phyloP scores from a whole-genome alignment of 768 basidiomycete genomes.

The Boletus bicolor region DNA sequence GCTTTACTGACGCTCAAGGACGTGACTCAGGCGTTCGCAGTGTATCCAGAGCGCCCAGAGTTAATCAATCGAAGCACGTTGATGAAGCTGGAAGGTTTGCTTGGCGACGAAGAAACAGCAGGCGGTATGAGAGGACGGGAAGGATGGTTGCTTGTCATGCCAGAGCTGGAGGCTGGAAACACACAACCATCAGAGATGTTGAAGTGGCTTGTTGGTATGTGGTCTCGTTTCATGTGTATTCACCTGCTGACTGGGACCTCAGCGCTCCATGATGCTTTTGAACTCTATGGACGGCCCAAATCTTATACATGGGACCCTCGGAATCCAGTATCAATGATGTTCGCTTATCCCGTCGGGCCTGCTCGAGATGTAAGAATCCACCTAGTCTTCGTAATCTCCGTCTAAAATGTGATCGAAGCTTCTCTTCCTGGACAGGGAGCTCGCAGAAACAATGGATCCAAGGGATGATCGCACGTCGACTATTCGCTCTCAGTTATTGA shows the following conservation, averaged over 20 bases:
- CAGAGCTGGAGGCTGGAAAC: slow-evolving; percentile 65
- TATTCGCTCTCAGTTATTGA: slow-evolving; percentile 59
- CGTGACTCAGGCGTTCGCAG: slow-evolving; percentile 85
- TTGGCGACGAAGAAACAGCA: slow-evolving; percentile 75
- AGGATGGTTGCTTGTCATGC: slow-evolving; percentile 90
- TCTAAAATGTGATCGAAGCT: slow-evolving; percentile 43
- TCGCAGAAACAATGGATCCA: slow-evolving; percentile 74
- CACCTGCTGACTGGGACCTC: slow-evolving; percentile 12
- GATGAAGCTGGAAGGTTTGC: slow-evolving; percentile 85
- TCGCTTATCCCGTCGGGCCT: slow-evolving; percentile 88
- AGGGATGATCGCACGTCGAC: slow-evolving; percentile 73
- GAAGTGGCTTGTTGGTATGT: slow-evolving; percentile 84
- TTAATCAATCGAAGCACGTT: slow-evolving; percentile 85
- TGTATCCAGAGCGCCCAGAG: slow-evolving; percentile 94
- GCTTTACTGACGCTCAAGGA: slow-evolving; percentile 64
- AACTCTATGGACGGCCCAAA: slow-evolving; percentile 84
- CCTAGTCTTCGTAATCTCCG: background rate
- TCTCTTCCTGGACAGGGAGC: slow-evolving; percentile 84
- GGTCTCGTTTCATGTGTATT: background rate
- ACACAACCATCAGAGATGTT: slow-evolving; percentile 79
- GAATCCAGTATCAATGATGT: slow-evolving; percentile 82
- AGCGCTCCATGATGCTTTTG: slow-evolving; percentile 85
- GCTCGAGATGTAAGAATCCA: slow-evolving; percentile 66
- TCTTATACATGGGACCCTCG: slow-evolving; percentile 89
- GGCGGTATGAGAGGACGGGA: slow-evolving; percentile 66